Evolutionary conservation across 176 grass and related monocot genomes (phyloP), one percentile per base, ranked within the genome.

Genomic region (Oryza punctata): DNA sequence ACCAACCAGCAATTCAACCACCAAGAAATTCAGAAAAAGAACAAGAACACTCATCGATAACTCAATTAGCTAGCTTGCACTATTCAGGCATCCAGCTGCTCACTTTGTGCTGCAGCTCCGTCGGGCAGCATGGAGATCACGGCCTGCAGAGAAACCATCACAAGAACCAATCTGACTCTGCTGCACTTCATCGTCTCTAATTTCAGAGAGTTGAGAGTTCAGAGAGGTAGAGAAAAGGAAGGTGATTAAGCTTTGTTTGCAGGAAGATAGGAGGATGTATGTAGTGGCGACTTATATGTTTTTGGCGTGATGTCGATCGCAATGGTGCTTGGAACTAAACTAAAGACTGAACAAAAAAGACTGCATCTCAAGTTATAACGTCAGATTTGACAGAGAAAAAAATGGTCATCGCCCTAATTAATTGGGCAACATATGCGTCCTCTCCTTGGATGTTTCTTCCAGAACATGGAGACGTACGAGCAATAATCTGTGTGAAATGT

Each of bases 111-210:
- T 19, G 37, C 59, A 24, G 14, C 88, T 65, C 63, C 71, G 0
- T 12, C 50, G 1, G 72, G 77, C 1, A 77, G 41, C 64, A 68
- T 26, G 9, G 44, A 32, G 3, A 54, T 54, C 1, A 67, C 63
- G 27, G 67, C 64, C n/a, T 83, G 72, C 45, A 88, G 35, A 5
- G 12, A 81, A 15, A 76, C n/a, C 65, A 91, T 23, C 61, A 41
- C 38, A 4, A 86, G 27, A 12, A 41, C 37, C 7, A 67, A 0
- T 26, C 37, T 57, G 10, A 67, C 0, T 26, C 37, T 57, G 10
- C 2, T 13, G 1, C 1, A 6, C 59, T 0, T 15, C 81, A 77
- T 73, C 25, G 19, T 12, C 18, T 43, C 6, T 1, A 50, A 16
- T 18, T 50, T 18, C 47, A 50, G 45, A 47, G 0, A 47, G 12